phyloP scores from a whole-genome alignment of 129 eudicot genomes.

The Artemisia annua region DNA sequence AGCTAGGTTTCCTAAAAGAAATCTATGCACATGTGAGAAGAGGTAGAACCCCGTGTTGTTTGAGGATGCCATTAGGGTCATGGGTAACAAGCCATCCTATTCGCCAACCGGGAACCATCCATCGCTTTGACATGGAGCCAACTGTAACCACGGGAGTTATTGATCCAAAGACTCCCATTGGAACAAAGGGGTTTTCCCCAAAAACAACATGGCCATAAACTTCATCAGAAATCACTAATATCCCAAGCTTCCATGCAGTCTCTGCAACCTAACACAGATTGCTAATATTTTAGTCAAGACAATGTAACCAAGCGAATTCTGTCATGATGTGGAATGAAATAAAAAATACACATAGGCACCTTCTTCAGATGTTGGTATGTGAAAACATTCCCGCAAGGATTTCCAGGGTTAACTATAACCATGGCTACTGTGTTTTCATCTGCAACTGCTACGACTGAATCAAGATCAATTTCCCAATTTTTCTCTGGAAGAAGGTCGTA shows the following conservation, averaged over 20 bases:
- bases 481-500: constrained; percentile 67
- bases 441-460: constrained; percentile 36
- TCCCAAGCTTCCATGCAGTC: constrained; percentile 48
- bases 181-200: constrained; percentile 46
- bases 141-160: constrained; percentile 44
- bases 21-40: background rate
- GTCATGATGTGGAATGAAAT: too few species aligned
- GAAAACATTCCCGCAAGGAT: constrained; percentile 58
- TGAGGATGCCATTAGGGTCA: constrained; percentile 41
- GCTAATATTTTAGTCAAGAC: background rate
- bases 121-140: constrained; percentile 50
- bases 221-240: constrained; percentile 54
- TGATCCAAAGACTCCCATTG: constrained; percentile 49
- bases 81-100: constrained; percentile 48
- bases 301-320: background rate
- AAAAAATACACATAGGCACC: constrained; percentile 17
- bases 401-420: constrained; percentile 54
- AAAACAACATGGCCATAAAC: constrained; percentile 50
- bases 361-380: constrained; percentile 36
- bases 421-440: constrained; percentile 53
- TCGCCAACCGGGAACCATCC: constrained; percentile 66
- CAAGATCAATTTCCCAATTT: constrained; percentile 56
- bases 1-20: too few species aligned
- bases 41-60: constrained; percentile 33
- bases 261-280: constrained; percentile 36